Evolutionary conservation across 75 land plant genomes (phyloP), one percentile per base, ranked within the genome.

Genomic region (Cunninghamia lanceolata): DNA sequence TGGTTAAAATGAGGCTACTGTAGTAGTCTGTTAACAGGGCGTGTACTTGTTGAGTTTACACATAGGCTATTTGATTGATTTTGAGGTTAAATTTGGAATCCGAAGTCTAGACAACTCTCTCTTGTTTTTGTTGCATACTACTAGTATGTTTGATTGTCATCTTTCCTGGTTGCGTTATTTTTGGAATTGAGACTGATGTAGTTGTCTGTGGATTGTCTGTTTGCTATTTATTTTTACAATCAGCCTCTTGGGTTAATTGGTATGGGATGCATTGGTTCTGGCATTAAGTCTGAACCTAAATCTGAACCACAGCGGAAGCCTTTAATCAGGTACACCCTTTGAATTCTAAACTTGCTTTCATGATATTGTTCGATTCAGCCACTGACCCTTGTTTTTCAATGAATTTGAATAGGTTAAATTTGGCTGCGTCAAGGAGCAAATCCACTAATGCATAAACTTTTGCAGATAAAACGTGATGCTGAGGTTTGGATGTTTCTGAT

Each of bases 291-390:
- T 46, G 43, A 47, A 32, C 21, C 88, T 82, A 52, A 89, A 54
- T 82, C 90, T 19, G 68, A 84, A 46, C 68, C 87, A 13, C 91
- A 89, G 76, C 84, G 86, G 78, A 91, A 91, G 81, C 92, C 92
- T 39, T 66, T 91, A 11, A 91, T 91, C 86, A 91, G 88, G 92
- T 89, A 85, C 50, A 1, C 8, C 86, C 11, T 10, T 43, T 42
- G 25, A 38, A 70, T 59, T 80, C 35, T 85, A 47, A 11, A 25
- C 1, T 14, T 84, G 30, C 19, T 21, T 83, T 52, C 35, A 15
- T 34, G 21, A 76, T 46, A 38, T 68, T 1, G 34, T 21, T 38
- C 10, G 4, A 45, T 28, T n/a, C 32, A 9, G 47, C 14, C 15
- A 28, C 30, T 43, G 15, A n/a, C 30, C 28, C 21, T 0, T 45